phyloP scores from a whole-genome alignment of 176 grass and related monocot genomes.

The Hyparrhenia diplandra region DNA sequence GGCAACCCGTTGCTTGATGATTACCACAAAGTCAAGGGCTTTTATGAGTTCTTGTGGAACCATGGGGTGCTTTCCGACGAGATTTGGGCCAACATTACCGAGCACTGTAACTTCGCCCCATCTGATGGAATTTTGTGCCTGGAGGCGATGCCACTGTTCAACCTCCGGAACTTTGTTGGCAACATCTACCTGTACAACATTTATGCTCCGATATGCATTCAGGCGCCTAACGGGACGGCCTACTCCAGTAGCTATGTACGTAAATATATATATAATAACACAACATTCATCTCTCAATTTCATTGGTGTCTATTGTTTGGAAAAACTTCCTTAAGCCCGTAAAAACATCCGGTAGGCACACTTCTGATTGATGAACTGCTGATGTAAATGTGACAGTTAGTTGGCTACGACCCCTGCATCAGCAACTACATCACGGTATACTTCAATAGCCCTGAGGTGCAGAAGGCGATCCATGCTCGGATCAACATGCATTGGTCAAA shows the following conservation, averaged over 20 bases:
- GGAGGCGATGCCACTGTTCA: background rate
- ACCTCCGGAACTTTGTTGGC: background rate
- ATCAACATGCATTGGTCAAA: no score
- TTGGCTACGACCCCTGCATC: no score
- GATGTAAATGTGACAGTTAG: no score
- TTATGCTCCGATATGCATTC: slow-evolving; percentile 41
- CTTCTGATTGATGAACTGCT: no score
- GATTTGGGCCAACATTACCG: slow-evolving; percentile 26
- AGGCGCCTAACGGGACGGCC: background rate
- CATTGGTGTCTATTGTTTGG: no score
- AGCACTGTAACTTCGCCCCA: slow-evolving; percentile 30
- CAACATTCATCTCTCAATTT: no score
- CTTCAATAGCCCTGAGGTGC: no score
- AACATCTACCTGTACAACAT: slow-evolving; percentile 28
- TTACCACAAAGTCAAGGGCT: background rate
- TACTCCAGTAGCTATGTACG: slow-evolving; percentile 13
- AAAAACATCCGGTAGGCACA: no score
- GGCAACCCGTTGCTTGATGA: slow-evolving; percentile 37
- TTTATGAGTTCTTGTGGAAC: slow-evolving; percentile 38
- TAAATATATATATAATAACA: background rate
- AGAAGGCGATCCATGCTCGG: no score
- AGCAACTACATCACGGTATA: no score
- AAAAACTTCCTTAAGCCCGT: no score
- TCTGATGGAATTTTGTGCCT: background rate
- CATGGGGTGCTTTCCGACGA: slow-evolving; percentile 49